Base-by-base conservation (phyloP, 202 grass and related monocot genomes). In the Brachypodium distachyon region DNA sequence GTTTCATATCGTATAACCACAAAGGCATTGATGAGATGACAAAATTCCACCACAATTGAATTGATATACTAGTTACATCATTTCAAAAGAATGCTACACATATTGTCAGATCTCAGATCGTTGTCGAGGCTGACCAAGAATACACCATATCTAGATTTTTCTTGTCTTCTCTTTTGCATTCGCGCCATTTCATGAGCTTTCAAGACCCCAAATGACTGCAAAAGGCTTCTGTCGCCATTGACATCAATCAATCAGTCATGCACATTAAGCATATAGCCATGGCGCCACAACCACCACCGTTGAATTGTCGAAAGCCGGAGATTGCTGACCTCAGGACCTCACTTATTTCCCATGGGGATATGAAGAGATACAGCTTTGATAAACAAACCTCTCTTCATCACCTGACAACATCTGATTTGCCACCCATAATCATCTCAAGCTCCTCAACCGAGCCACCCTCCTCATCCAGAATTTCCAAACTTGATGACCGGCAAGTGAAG, bases 401-500 rank as follows among this genome's bases (percentile, higher is more conserved):
- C 52, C 87, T 86, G 48, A 84, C 34, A 29, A 34, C 71, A 50
- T 52, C 70, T 40, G 75, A 79, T 28, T 82, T 63, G 17, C 22
- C 67, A 70, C 33, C 64, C 13, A 77, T 23, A 67, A 90, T 87
- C 81, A 83, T 81, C 52, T 91, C 86, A 79, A 79, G 72, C 61
- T 89, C 84, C 46, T 79, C 86, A 26, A 49, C 38, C 4, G 55
- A 70, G 34, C 70, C 55, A 22, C 13, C 70, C 46, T 79, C 78
- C 47, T 72, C 86, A 2, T 72, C 76, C 44, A 81, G 70, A 31
- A 88, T 26, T 55, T 90, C 85, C 48, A 90, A 67, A 57, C 73
- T 86, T 2, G 59, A 88, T 39, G 91, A 98, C 29, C 89, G 76
- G 72, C 95, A 98, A 65, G 89, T 98, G 86, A 98, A 98, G 84